Conservation (phyloP, 192 early-diverging fungal genomes). For the Backusella morwellensis region DNA sequence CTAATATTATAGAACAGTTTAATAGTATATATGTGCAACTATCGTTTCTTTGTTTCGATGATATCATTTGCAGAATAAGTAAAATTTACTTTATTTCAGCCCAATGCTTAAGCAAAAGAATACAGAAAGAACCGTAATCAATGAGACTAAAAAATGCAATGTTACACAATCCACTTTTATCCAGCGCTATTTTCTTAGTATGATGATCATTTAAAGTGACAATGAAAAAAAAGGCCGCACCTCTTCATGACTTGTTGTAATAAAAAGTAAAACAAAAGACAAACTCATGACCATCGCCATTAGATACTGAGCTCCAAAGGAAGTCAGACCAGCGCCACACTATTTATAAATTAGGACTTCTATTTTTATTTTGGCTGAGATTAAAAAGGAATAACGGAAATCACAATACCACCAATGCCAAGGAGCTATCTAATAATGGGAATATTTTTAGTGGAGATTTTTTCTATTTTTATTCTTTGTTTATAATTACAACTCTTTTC, state of each 20-base stretch:
- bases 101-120: neutral
- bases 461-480: neutral
- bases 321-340: neutral
- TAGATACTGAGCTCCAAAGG: neutral
- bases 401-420: conserved; percentile 5
- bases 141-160: neutral
- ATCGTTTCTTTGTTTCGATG: neutral
- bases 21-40: neutral
- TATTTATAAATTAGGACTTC: neutral
- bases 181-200: neutral
- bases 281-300: neutral
- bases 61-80: neutral
- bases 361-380: neutral
- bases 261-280: neutral
- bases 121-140: neutral
- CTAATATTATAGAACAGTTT: neutral
- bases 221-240: neutral
- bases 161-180: neutral
- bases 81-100: neutral
- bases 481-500: neutral
- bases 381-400: neutral
- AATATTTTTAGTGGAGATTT: neutral
- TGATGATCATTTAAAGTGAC: neutral
- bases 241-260: neutral
- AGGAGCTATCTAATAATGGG: conserved; percentile 1